Evolutionary conservation across 148 eudicot species (phyloP).

Genomic region (Limonium bicolor): DNA sequence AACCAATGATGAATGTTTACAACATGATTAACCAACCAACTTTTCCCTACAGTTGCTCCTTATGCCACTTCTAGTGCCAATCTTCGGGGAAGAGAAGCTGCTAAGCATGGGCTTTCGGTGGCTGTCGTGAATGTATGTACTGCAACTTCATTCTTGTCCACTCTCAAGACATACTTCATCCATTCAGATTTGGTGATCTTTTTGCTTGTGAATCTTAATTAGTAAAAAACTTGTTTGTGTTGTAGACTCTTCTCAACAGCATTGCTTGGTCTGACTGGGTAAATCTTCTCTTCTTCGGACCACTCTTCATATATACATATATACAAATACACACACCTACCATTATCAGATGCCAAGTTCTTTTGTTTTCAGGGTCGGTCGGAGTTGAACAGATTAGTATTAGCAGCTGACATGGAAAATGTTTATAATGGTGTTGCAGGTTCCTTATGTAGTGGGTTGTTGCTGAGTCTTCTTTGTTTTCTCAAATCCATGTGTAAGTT

Average conservation of each 20-base stretch:
- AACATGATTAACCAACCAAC: neutral
- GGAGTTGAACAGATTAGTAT: too few relatives aligned
- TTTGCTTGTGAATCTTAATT: too few relatives aligned
- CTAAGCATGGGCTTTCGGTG: slow-evolving; percentile 47
- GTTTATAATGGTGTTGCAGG: slow-evolving; percentile 20
- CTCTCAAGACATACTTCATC: too few relatives aligned
- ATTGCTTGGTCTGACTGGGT: slow-evolving; percentile 62
- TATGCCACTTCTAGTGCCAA: slow-evolving; percentile 65
- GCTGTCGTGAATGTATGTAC: slow-evolving; percentile 39
- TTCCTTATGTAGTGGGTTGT: slow-evolving; percentile 41
- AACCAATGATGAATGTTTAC: too few relatives aligned
- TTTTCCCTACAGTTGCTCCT: slow-evolving; percentile 39
- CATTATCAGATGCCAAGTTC: too few relatives aligned
- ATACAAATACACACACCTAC: too few relatives aligned
- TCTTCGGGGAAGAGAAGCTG: slow-evolving; percentile 51
- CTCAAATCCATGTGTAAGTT: slow-evolving; percentile 50
- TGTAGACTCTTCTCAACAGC: slow-evolving; percentile 52
- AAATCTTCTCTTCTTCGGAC: slow-evolving; percentile 5
- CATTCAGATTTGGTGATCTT: too few relatives aligned
- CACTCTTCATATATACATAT: too few relatives aligned
- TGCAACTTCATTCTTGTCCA: too few relatives aligned
- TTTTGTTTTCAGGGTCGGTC: too few relatives aligned
- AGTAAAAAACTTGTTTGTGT: too few relatives aligned
- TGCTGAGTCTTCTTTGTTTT: slow-evolving; percentile 25
- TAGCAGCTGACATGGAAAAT: too few relatives aligned